Base-by-base conservation (phyloP, 805 yeast genomes). In the Cyberlindnera misumaiensis region DNA sequence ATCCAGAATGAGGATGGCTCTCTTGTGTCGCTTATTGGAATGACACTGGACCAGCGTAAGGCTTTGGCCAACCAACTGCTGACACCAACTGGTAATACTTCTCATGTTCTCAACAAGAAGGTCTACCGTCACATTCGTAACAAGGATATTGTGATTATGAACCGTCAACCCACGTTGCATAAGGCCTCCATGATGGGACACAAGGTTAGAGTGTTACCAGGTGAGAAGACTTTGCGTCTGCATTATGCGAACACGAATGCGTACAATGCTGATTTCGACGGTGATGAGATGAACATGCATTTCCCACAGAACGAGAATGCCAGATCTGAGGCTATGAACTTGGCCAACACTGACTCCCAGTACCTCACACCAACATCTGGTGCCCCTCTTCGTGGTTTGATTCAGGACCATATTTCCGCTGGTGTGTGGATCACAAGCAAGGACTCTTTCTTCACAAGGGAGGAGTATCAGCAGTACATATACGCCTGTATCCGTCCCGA, bases 141-240 rank as follows among this genome's bases (percentile, higher is more conserved):
- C 66, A 82, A 87, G 48, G 99, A 94, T 64, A 89, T 93, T 43
- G 97, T 94, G 35, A 63, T 94, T 30, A 93, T 94, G 97, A 93
- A 93, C 68, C 89, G 99, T 70, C 99, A 93, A 69, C 98, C 99
- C 34, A 90, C 98, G 12, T 73, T 93, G 60, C 99, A 93, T 69
- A 93, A 93, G 67, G 98, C 98, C 34, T 94, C 98, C 22, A 93
- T 93, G 96, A 93, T 93, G 99, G 98, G 98, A 51, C 99, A 93
- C 65, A 85, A 82, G 58, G 98, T 93, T 32, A 77, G 96, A 55
- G 98, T 93, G 25, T 71, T 93, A 51, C 98, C 97, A 4, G 95
- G 96, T 43, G 98, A 93, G 60, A 93, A 93, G 70, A 94, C 98
- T 4, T 70, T 93, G 53, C 78, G 99, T 58, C 70, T 93, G 63